Base-by-base conservation (phyloP, 495 filamentous ascomycete genomes). In the Tuber magnatum region DNA sequence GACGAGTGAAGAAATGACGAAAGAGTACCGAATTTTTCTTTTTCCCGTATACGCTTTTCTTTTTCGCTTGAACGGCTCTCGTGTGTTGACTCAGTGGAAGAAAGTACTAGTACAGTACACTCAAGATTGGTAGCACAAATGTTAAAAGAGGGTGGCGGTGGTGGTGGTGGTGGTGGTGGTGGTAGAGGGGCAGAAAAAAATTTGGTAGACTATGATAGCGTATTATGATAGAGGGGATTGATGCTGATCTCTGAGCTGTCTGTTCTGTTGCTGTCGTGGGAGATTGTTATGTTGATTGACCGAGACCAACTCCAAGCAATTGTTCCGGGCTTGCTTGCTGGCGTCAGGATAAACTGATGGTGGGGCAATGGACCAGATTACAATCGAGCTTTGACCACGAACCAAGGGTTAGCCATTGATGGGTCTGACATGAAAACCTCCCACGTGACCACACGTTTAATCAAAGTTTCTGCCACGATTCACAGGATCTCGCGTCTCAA, bases 321-420 rank as follows among this genome's bases (percentile, higher is more conserved):
- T 35, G 4, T 65, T 3, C 14, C 16, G 5, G 28, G 56, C 18
- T 65, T 79, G 76, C 75, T 68, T 51, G 73, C 73, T 75, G 77
- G 76, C 70, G 61, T 73, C 74, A 73, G 35, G 77, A 74, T 79
- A 79, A 79, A 79, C 68, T 79, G 77, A 71, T 79, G 77, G 77
- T 79, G 77, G 77, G 76, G 77, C 76, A 74, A 44, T 73, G 68
- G 44, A 76, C 56, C 56, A 42, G 76, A 79, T 79, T 68, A 73
- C 56, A 74, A 68, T 74, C 76, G 75, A 79, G 77, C 77, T 79
- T 79, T 75, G 76, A 69, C 68, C 56, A 65, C 28, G 1, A 9
- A 65, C 32, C 56, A 35, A 35, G 28, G 56, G 28, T 14, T 65
- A 65, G 28, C 28, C 56, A 0, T 65, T 7, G 35, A 65, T 18